These are phyloP conservation scores for Aspergillus pseudoterreus DNA, from an alignment of 2,329 filamentous ascomycete species.

Conservation along the genomic window DNA sequence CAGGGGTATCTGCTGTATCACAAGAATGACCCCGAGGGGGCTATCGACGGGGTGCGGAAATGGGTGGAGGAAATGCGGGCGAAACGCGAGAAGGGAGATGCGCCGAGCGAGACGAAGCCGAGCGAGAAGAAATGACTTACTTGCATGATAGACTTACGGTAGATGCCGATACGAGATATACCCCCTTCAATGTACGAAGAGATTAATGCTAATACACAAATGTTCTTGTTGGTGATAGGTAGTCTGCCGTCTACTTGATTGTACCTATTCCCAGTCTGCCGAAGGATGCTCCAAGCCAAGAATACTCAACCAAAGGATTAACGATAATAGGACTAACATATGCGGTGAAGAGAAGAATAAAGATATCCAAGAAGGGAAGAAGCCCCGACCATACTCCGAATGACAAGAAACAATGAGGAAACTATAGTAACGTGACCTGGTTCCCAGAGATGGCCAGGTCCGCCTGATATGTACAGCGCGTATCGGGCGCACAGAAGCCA, in stretches of 20 bases:
- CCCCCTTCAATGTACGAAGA: neutral
- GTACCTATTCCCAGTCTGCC: neutral
- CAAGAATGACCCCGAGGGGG: conserved; percentile 29
- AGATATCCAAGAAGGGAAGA: neutral
- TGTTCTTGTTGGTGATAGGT: neutral
- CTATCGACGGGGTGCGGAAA: conserved; percentile 25
- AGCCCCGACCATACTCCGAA: neutral
- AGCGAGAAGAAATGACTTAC: neutral
- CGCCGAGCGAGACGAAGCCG: neutral
- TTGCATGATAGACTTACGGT: neutral
- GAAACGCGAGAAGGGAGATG: conserved; percentile 16
- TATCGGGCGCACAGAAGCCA: conserved; percentile 23
- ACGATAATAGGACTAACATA: neutral
- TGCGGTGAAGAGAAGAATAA: neutral
- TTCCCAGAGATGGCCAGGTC: conserved; percentile 19
- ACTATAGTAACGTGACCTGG: conserved; percentile 10
- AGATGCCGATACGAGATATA: no score
- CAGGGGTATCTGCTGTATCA: conserved; percentile 39
- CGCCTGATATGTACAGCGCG: conserved; percentile 30
- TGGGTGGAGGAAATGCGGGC: conserved; percentile 28
- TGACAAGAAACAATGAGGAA: neutral
- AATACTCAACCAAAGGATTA: no score
- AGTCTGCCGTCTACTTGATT: neutral
- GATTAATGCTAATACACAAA: neutral
- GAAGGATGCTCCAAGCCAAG: no score